Percentiles rank a stretch among this genome's conserved stretches.
Evolutionary conservation across 768 basidiomycete species (phyloP).

Genomic region (Pulveroboletus ravenelii): DNA sequence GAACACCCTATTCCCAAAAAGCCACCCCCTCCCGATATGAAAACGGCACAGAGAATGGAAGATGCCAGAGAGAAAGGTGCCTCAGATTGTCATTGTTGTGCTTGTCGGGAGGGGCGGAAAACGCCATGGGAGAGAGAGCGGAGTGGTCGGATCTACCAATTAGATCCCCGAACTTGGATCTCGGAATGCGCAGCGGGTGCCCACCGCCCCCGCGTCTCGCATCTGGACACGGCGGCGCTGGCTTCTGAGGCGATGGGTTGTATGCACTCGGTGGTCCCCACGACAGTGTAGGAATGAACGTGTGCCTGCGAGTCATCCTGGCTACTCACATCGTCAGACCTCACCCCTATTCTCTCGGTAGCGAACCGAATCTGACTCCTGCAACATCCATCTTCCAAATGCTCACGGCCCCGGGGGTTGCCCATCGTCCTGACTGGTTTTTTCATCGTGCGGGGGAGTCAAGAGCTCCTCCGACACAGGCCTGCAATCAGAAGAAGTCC

Average conservation of each 20-base stretch:
- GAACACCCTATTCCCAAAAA: too few species aligned
- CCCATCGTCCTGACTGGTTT: background rate
- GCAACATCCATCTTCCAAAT: background rate
- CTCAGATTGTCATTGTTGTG: constrained; percentile 14
- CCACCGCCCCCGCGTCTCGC: constrained; percentile 6
- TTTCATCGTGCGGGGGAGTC: too few species aligned
- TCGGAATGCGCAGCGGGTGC: constrained; percentile 9
- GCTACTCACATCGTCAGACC: too few species aligned
- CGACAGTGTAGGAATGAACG: too few species aligned
- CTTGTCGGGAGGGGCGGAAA: background rate
- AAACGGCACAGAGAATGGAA: constrained; percentile 20
- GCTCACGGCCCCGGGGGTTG: constrained; percentile 15
- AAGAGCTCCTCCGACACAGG: too few species aligned
- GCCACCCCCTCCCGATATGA: too few species aligned
- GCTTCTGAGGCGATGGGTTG: too few species aligned
- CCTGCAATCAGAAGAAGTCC: constrained; percentile 4
- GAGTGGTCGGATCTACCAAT: constrained; percentile 17
- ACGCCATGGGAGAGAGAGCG: background rate
- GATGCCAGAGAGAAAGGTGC: constrained; percentile 2
- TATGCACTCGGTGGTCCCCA: too few species aligned
- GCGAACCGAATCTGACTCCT: background rate
- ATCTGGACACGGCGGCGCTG: too few species aligned
- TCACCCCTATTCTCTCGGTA: too few species aligned
- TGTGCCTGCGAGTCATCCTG: too few species aligned
- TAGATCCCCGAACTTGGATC: constrained; percentile 13